Evolutionary conservation across 768 basidiomycete species (phyloP).

Genomic region (Tephrocybe sp.): DNA sequence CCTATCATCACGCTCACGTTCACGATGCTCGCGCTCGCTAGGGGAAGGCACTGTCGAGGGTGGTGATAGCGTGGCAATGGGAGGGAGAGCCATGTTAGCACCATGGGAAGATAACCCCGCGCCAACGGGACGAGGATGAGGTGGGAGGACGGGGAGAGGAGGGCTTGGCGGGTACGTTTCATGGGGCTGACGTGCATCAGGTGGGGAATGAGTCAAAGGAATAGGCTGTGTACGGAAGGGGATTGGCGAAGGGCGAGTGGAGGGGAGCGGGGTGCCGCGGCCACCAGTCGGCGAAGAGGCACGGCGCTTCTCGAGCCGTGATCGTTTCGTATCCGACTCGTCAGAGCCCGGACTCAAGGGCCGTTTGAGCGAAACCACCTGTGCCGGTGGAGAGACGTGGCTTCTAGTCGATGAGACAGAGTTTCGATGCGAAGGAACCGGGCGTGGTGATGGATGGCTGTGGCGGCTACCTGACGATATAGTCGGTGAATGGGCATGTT

Average conservation of each 20-base stretch:
- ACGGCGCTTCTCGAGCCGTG: constrained; percentile 61
- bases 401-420: constrained; percentile 68
- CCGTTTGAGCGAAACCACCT: constrained; percentile 55
- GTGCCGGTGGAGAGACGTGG: constrained; percentile 60
- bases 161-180: constrained; percentile 55
- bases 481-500: constrained; percentile 53
- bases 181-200: constrained; percentile 55
- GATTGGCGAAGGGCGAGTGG: constrained; percentile 67
- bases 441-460: constrained; percentile 47
- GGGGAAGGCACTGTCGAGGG: constrained; percentile 58
- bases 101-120: constrained; percentile 44
- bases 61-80: constrained; percentile 69
- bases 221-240: constrained; percentile 67
- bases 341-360: constrained; percentile 68
- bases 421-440: constrained; percentile 56
- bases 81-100: constrained; percentile 56
- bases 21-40: constrained; percentile 38
- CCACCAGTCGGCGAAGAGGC: constrained; percentile 50
- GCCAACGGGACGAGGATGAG: constrained; percentile 74
- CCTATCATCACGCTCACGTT: constrained; percentile 48
- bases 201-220: constrained; percentile 64
- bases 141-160: constrained; percentile 62
- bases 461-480: constrained; percentile 59
- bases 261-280: constrained; percentile 54
- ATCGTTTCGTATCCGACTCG: constrained; percentile 60